Percentiles rank a stretch among this genome's conserved stretches.
phyloP scores from a whole-genome alignment of 345 rosid genomes.

The Kernera saxatilis region DNA sequence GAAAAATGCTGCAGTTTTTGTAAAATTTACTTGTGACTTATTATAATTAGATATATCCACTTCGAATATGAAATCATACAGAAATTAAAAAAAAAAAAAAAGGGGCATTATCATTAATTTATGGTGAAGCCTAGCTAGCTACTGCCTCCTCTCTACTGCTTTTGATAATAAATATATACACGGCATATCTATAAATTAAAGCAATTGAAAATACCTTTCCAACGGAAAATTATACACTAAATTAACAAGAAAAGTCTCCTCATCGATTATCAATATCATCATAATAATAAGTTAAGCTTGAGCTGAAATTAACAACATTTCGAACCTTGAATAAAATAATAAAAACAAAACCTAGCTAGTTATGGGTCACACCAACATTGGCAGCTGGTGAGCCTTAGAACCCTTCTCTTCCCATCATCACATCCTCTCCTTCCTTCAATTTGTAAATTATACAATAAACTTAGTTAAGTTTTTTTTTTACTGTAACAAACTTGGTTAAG shows the following conservation, averaged over 20 bases:
- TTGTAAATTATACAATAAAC: background rate
- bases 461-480: no score
- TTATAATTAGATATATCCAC: background rate
- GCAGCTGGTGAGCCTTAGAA: conserved; percentile 60
- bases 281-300: conserved; percentile 7
- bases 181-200: background rate
- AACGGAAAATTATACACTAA: background rate
- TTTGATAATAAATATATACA: background rate
- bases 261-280: background rate
- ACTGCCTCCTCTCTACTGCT: background rate
- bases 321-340: background rate
- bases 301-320: conserved; percentile 5
- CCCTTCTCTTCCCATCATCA: conserved; percentile 61
- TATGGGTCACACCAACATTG: conserved; percentile 60
- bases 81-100: background rate
- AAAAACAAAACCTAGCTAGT: conserved; percentile 16
- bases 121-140: background rate
- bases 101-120: background rate
- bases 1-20: no score
- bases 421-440: conserved; percentile 74
- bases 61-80: background rate
- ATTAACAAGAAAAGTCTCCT: background rate
- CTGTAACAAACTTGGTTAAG: background rate
- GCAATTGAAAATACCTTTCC: background rate
- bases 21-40: no score